Evolutionary conservation across 2,329 filamentous ascomycete species (phyloP).

Genomic region (Tolypocladium album): DNA sequence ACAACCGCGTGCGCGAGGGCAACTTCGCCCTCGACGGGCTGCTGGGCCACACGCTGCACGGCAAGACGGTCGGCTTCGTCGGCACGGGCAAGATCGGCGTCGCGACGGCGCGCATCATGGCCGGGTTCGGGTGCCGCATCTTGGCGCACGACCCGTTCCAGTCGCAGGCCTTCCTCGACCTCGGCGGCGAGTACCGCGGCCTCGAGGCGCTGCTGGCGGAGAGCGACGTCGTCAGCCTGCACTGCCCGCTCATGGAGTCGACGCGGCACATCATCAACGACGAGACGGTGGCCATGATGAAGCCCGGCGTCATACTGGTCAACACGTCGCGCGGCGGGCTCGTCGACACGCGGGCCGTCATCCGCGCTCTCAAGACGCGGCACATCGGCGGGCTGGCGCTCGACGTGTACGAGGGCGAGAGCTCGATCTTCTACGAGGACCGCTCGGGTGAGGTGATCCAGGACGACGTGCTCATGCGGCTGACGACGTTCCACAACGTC

Average conservation of each 20-base stretch:
- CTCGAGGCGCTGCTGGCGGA: conserved; percentile 42
- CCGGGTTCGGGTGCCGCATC: conserved; percentile 53
- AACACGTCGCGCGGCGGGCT: conserved; percentile 60
- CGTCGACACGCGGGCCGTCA: conserved; percentile 48
- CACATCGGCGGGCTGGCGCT: conserved; percentile 51
- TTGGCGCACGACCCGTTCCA: conserved; percentile 50
- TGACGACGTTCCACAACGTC: conserved; percentile 60
- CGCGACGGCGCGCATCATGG: conserved; percentile 48
- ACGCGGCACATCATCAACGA: conserved; percentile 53
- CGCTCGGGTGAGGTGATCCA: conserved; percentile 54
- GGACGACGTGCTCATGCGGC: conserved; percentile 53
- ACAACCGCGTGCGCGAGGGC: conserved; percentile 56
- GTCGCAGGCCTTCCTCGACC: conserved; percentile 33
- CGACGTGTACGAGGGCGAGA: conserved; percentile 59
- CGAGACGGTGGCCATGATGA: conserved; percentile 41
- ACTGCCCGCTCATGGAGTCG: conserved; percentile 51
- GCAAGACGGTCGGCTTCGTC: conserved; percentile 56
- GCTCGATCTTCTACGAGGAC: conserved; percentile 54
- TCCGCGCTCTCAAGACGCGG: conserved; percentile 48
- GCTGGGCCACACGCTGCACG: conserved; percentile 48
- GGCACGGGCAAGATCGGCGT: conserved; percentile 57
- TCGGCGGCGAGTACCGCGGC: conserved; percentile 43
- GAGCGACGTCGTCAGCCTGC: conserved; percentile 53
- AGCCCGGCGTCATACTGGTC: conserved; percentile 48
- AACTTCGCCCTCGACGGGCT: conserved; percentile 58